phyloP scores from a whole-genome alignment of 768 basidiomycete genomes.

The Ramaria rubella region DNA sequence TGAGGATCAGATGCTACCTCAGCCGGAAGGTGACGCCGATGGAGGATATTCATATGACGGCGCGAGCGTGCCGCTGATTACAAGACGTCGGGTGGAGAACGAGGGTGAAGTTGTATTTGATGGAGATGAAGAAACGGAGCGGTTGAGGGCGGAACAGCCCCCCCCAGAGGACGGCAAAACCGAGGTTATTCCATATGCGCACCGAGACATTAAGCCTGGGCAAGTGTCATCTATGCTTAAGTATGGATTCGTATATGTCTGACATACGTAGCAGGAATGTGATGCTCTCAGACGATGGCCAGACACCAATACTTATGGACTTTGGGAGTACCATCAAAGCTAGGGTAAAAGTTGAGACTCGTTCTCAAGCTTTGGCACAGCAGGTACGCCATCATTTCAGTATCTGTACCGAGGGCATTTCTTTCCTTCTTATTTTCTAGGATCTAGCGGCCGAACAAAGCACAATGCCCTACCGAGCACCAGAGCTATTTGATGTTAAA shows the following conservation, averaged over 20 bases:
- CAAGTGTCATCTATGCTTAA: constrained; percentile 24
- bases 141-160: constrained; percentile 11
- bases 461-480: constrained; percentile 97
- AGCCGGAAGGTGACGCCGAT: constrained; percentile 67
- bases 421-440: constrained; percentile 31
- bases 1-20: constrained; percentile 65
- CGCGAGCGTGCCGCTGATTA: constrained; percentile 50
- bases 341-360: constrained; percentile 69
- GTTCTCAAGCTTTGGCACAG: constrained; percentile 82
- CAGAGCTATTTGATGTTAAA: constrained; percentile 96
- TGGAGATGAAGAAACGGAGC: constrained; percentile 63
- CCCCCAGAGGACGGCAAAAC: constrained; percentile 35
- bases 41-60: constrained; percentile 67
- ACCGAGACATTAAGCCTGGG: constrained; percentile 96
- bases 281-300: constrained; percentile 91
- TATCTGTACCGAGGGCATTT: no score
- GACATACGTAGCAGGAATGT: constrained; percentile 60
- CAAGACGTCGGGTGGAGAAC: constrained; percentile 42
- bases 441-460: constrained; percentile 97
- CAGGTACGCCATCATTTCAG: no score
- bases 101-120: constrained; percentile 68
- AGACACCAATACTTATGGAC: constrained; percentile 90
- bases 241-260: not conserved
- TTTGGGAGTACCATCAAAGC: constrained; percentile 91
- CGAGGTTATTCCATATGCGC: constrained; percentile 84